These are phyloP conservation scores for Mycena belliarum DNA, from an alignment of 768 basidiomycete species.

Conservation along the genomic window DNA sequence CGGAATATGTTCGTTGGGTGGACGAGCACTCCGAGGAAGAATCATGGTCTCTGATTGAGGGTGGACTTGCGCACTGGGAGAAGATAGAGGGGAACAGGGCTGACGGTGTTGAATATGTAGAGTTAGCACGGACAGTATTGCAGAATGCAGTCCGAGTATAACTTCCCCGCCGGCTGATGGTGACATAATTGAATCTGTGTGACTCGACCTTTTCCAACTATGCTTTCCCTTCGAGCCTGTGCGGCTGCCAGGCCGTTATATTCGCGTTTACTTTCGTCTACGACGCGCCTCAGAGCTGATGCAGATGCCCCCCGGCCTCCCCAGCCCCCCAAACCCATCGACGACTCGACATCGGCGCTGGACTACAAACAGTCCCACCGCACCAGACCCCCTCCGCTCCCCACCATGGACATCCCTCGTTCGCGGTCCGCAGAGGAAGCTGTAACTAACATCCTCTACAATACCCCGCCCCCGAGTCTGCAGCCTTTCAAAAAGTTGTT, in stretches of 20 bases:
- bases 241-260: slow-evolving; percentile 27
- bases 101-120: slow-evolving; percentile 60
- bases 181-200: not conserved
- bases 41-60: slow-evolving; percentile 76
- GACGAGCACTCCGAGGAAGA: slow-evolving; percentile 87
- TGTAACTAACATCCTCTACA: slow-evolving; percentile 96
- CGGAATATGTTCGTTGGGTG: slow-evolving; percentile 96
- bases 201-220: slow-evolving; percentile 14
- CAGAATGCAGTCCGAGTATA: slow-evolving; percentile 31
- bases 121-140: slow-evolving; percentile 69
- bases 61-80: slow-evolving; percentile 79
- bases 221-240: slow-evolving; percentile 35
- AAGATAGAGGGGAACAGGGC: slow-evolving; percentile 57
- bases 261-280: slow-evolving; percentile 40
- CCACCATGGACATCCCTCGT: slow-evolving; percentile 82
- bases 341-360: slow-evolving; percentile 92
- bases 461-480: slow-evolving; percentile 87
- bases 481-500: slow-evolving; percentile 91
- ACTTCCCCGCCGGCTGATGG: not conserved
- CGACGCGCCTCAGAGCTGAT: slow-evolving; percentile 32
- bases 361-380: slow-evolving; percentile 84
- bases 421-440: slow-evolving; percentile 90
- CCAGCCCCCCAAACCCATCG: slow-evolving; percentile 76
- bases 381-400: slow-evolving; percentile 79
- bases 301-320: slow-evolving; percentile 44